Base-by-base conservation (phyloP, 192 early-diverging fungal genomes). In the Paraglomus brasilianum region DNA sequence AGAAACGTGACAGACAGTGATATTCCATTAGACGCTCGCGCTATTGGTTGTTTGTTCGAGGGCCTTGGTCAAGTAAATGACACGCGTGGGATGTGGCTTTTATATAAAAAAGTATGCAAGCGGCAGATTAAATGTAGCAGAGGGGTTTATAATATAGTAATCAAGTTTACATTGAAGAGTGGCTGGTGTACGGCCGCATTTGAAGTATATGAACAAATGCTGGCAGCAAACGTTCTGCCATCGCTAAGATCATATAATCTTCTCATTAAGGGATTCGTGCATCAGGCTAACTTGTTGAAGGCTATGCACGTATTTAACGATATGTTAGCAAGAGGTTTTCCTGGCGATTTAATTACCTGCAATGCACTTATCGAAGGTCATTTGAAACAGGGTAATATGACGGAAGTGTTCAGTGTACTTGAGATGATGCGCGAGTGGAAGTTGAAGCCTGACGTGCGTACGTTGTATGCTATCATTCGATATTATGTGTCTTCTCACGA, bases 221-320 rank as follows among this genome's bases (percentile, higher is more conserved):
- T 10, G 6, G 38, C 10, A 21, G 21, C 38, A 55, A 30, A 30
- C 21, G 4, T 17, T 30, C 10, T 30, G 11, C 52, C 52, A 55
- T 30, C 13, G 6, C 38, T 21, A 17, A n/a, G 11, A 30, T 55
- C 38, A 9, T 55, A 55, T 17, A 55, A 55, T 17, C 10, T 55
- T 55, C 38, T 55, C 10, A 55, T 55, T 21, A 30, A 55, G 38
- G 52, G 52, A 55, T 55, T 55, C 38, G 52, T 55, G 38, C 21
- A 55, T 30, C 11, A 30, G 17, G 52, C 21, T 30, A 30, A 55
- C 52, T 30, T 55, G 52, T 8, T 30, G 10, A 55, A 4, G 21
- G 52, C 52, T 6, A 10, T 30, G 19, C 11, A 30, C 19, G 21
- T 55, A 55, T 55, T 30, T 17, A 19, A 17, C 10, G 13, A 55